These are phyloP conservation scores for Paramecium tetraurelia DNA, from an alignment of 73 alveolate species.

Conservation along the genomic window DNA sequence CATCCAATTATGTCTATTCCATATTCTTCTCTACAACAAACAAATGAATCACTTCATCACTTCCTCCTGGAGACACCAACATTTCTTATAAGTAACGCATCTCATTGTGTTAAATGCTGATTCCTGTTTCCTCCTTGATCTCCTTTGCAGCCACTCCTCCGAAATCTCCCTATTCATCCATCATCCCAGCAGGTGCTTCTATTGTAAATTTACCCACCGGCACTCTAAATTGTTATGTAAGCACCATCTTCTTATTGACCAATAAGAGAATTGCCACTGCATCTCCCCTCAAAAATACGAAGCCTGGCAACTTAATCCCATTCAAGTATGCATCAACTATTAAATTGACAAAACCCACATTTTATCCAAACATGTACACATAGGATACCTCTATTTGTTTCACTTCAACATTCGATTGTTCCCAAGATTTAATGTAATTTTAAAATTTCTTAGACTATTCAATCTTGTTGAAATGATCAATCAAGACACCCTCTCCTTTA, in stretches of 20 bases:
- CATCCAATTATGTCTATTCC: constrained; percentile 30
- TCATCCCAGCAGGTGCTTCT: constrained; percentile 65
- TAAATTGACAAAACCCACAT: constrained; percentile 56
- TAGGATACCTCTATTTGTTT: not conserved
- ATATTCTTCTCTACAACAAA: constrained; percentile 54
- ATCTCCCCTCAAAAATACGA: constrained; percentile 53
- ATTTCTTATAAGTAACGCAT: constrained; percentile 36
- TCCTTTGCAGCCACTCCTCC: constrained; percentile 66
- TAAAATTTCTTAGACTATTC: constrained; percentile 21
- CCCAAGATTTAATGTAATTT: constrained; percentile 16
- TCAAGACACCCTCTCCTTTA: not conserved
- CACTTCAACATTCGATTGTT: not conserved
- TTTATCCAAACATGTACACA: constrained; percentile 55
- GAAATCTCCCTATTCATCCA: constrained; percentile 57
- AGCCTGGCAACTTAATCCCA: constrained; percentile 55
- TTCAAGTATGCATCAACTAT: constrained; percentile 38
- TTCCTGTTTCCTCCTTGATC: constrained; percentile 57
- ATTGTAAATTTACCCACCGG: constrained; percentile 51
- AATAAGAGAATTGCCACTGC: constrained; percentile 54
- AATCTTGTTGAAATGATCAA: constrained; percentile 13
- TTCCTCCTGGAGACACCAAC: constrained; percentile 58
- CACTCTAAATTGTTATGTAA: constrained; percentile 52
- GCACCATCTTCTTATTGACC: constrained; percentile 41
- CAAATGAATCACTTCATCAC: constrained; percentile 51
- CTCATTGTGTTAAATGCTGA: constrained; percentile 17